These are phyloP conservation scores for Obelidium mucronatum DNA, from an alignment of 192 early-diverging fungal species.

Conservation along the genomic window DNA sequence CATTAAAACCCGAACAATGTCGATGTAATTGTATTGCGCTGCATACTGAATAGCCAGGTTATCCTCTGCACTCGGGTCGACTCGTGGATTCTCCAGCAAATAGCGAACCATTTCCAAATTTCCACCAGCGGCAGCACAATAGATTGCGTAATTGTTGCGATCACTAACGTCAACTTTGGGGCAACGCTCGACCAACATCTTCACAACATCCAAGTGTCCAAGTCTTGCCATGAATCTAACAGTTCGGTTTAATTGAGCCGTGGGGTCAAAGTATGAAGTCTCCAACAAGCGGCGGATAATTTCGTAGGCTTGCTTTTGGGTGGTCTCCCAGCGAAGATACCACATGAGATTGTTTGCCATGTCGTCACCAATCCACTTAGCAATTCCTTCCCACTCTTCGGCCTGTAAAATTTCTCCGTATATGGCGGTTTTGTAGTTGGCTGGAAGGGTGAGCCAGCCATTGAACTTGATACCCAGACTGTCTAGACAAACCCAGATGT, in stretches of 20 bases:
- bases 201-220: constrained; percentile 24
- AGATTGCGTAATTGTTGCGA: neutral
- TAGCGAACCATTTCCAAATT: neutral
- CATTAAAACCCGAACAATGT: neutral
- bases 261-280: neutral
- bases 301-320: neutral
- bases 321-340: neutral
- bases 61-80: neutral
- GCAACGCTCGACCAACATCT: neutral
- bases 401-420: neutral
- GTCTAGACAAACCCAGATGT: neutral
- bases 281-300: neutral
- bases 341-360: neutral
- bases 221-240: neutral
- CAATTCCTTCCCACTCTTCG: neutral
- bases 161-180: neutral
- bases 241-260: neutral
- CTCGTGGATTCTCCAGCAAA: neutral
- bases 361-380: neutral
- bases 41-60: neutral
- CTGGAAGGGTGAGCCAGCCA: neutral
- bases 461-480: neutral
- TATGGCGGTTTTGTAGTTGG: neutral
- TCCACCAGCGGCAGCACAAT: neutral
- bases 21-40: neutral